Evolutionary conservation across 495 filamentous ascomycete genomes (phyloP).

Genomic region (Trichoderma gamsii): DNA sequence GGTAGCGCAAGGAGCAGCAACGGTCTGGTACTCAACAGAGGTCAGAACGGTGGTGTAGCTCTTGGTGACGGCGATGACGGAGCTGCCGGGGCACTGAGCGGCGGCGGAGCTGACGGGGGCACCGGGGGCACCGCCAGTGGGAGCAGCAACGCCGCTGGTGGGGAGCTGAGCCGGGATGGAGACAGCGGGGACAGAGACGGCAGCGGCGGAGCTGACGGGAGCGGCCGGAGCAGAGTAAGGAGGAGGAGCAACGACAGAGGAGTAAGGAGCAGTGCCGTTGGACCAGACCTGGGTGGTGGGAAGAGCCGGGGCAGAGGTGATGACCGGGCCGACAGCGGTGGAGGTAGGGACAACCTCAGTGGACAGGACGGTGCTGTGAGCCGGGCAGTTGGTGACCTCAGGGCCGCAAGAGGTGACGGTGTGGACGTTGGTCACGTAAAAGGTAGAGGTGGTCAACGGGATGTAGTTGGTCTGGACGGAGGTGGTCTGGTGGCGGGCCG

Average conservation of each 20-base stretch:
- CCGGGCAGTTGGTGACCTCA: conserved; percentile 49
- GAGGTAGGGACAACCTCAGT: conserved; percentile 29
- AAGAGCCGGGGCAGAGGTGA: conserved; percentile 23
- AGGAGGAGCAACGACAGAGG: conserved; percentile 20
- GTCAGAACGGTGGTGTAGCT: conserved; percentile 45
- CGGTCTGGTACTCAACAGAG: conserved; percentile 48
- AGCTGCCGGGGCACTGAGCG: conserved; percentile 29
- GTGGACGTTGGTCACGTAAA: conserved; percentile 47
- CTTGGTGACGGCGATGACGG: conserved; percentile 37
- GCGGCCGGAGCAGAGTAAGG: conserved; percentile 30
- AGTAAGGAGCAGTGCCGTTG: conserved; percentile 17
- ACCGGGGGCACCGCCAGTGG: conserved; percentile 13
- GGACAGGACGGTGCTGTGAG: conserved; percentile 26
- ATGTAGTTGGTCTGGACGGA: conserved; percentile 43
- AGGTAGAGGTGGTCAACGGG: conserved; percentile 41
- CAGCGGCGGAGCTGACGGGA: conserved; percentile 22
- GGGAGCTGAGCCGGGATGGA: conserved; percentile 20
- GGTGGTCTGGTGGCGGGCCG: conserved; percentile 37
- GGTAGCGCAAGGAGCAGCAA: conserved; percentile 37
- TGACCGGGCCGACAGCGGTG: conserved; percentile 32
- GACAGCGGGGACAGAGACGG: conserved; percentile 17
- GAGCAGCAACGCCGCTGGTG: conserved; percentile 5
- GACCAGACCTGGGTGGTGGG: conserved; percentile 16
- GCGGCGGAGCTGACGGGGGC: conserved; percentile 23
- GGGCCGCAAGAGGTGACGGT: conserved; percentile 49